Conservation (phyloP, 139 green algal genomes). For the Nannochloris sp. region DNA sequence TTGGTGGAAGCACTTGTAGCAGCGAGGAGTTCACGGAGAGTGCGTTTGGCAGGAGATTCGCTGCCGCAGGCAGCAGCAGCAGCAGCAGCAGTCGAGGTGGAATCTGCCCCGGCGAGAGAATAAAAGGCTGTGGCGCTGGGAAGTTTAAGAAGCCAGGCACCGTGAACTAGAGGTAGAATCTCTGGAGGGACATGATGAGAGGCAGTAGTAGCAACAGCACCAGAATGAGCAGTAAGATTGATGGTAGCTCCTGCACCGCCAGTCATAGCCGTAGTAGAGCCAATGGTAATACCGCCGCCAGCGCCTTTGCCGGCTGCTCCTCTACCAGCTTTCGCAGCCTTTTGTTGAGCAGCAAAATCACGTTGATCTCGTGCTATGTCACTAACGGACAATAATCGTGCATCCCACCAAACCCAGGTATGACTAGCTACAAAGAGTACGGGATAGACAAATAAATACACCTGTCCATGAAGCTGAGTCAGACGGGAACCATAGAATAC, state of each 20-base stretch:
- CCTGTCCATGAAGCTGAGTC: slow-evolving; percentile 8
- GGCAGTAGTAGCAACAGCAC: too few species aligned
- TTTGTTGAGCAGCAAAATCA: not conserved
- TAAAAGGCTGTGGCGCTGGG: slow-evolving; percentile 9
- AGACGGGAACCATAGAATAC: not conserved
- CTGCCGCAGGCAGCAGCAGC: slow-evolving; percentile 2
- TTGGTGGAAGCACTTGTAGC: not conserved
- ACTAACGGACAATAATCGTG: slow-evolving; percentile 4
- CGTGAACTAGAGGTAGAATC: slow-evolving; percentile 32
- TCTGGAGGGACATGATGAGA: slow-evolving; percentile 1
- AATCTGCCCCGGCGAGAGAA: not conserved
- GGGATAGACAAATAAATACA: slow-evolving; percentile 21
- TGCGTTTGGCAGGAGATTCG: not conserved
- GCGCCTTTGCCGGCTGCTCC: not conserved
- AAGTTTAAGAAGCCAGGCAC: slow-evolving; percentile 38
- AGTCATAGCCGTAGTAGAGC: not conserved
- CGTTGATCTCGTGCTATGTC: not conserved
- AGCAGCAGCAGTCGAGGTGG: slow-evolving; percentile 1
- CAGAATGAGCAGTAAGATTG: too few species aligned
- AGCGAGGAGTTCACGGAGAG: not conserved
- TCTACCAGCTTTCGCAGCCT: not conserved
- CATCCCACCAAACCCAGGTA: slow-evolving; percentile 15
- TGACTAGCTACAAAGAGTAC: slow-evolving; percentile 10
- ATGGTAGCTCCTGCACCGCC: not conserved
- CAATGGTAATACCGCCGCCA: not conserved